phyloP scores from a whole-genome alignment of 371 early-diverging fungal species.

The Circinella minor region DNA sequence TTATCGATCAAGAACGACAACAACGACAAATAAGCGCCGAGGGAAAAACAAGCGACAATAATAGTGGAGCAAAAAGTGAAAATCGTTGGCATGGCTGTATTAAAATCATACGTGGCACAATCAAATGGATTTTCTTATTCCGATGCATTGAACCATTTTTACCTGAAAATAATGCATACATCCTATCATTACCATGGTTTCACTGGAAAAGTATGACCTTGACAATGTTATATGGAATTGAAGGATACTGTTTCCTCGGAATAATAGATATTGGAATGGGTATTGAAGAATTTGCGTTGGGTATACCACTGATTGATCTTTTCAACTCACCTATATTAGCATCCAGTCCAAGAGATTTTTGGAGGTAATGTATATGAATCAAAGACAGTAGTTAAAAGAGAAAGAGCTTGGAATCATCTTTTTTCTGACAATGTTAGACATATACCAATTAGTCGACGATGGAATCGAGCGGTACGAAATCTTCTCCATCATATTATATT shows the following conservation, averaged over 20 bases:
- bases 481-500: constrained; percentile 33
- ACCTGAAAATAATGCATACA: constrained; percentile 21
- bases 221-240: constrained; percentile 31
- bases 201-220: constrained; percentile 16
- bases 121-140: constrained; percentile 20
- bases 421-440: neutral
- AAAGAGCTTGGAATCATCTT: neutral
- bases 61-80: neutral
- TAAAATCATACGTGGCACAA: constrained; percentile 19
- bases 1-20: constrained; percentile 20
- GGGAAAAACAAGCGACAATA: neutral
- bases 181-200: constrained; percentile 27
- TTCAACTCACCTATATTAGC: constrained; percentile 39
- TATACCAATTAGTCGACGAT: constrained; percentile 34
- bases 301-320: constrained; percentile 26
- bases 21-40: neutral
- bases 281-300: constrained; percentile 23
- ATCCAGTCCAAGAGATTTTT: constrained; percentile 43
- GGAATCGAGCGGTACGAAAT: constrained; percentile 41
- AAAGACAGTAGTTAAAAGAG: neutral
- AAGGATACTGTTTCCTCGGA: constrained; percentile 39
- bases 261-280: constrained; percentile 33
- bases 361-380: constrained; percentile 30
- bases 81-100: neutral
- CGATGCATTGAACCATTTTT: constrained; percentile 25